A percentile compares a stretch with the other conserved stretches of the same genome.
Conservation (phyloP, 1,139 yeast species). For the Pichia sp. region DNA sequence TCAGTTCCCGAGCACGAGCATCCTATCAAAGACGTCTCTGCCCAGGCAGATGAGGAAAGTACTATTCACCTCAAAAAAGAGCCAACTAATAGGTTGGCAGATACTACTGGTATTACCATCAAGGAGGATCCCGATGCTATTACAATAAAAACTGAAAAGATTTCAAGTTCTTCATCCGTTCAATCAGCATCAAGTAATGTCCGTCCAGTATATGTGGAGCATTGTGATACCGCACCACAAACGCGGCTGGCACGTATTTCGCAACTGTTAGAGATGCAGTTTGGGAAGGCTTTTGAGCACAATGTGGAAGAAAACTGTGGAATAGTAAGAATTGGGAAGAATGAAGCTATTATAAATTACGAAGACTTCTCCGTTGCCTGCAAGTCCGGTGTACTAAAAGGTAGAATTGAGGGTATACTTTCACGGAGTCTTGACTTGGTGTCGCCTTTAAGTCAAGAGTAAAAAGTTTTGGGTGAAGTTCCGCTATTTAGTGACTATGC, state of each 20-base stretch:
- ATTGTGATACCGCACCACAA: slow-evolving; percentile 38
- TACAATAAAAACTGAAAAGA: background rate
- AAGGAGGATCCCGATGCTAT: background rate
- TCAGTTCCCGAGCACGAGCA: slow-evolving; percentile 16
- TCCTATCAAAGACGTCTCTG: slow-evolving; percentile 15
- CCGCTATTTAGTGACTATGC: background rate
- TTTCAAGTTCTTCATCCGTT: background rate
- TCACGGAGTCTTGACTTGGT: slow-evolving; percentile 74
- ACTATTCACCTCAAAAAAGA: slow-evolving; percentile 4
- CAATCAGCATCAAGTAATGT: background rate
- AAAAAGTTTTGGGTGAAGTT: background rate
- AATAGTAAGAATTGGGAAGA: slow-evolving; percentile 58
- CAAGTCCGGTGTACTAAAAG: slow-evolving; percentile 68
- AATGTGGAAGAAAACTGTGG: slow-evolving; percentile 44
- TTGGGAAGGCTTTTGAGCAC: slow-evolving; percentile 67
- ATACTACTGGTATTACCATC: background rate
- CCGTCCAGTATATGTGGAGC: slow-evolving; percentile 18
- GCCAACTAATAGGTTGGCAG: background rate
- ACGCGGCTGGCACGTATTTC: slow-evolving; percentile 62
- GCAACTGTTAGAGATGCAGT: slow-evolving; percentile 71
- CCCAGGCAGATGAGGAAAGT: background rate
- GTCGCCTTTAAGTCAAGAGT: slow-evolving; percentile 57
- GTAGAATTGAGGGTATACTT: slow-evolving; percentile 77
- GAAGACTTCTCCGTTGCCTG: slow-evolving; percentile 65
- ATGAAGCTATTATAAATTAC: slow-evolving; percentile 66